These are phyloP conservation scores for Sporothrix globosa DNA, from an alignment of 2,329 filamentous ascomycete species.

Conservation along the genomic window DNA sequence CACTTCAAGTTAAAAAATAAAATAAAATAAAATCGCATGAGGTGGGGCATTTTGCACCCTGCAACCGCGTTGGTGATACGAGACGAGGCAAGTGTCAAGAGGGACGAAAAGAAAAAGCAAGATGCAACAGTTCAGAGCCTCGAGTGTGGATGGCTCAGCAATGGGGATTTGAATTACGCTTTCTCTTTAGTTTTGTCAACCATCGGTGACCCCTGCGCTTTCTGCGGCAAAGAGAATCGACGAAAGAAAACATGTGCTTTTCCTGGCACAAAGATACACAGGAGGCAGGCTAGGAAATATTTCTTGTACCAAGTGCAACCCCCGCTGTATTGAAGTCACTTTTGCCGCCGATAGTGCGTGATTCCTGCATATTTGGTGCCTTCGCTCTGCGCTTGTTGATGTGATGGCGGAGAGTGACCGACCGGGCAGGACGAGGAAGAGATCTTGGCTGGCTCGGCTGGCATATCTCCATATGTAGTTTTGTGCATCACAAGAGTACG, in stretches of 20 bases:
- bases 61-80: constrained; percentile 10
- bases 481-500: background rate
- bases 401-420: background rate
- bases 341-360: background rate
- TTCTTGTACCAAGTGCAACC: background rate
- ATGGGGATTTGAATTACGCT: background rate
- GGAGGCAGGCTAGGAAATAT: background rate
- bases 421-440: constrained; percentile 4
- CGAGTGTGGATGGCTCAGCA: background rate
- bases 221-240: constrained; percentile 7
- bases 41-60: constrained; percentile 17
- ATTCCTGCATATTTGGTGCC: background rate
- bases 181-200: background rate
- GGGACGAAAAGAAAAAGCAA: no score
- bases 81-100: background rate
- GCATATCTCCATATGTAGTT: background rate
- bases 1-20: background rate
- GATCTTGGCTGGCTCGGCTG: background rate
- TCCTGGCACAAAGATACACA: background rate
- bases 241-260: background rate
- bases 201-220: background rate
- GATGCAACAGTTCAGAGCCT: no score
- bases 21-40: background rate
- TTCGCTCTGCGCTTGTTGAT: background rate
- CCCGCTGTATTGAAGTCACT: background rate